Base-by-base conservation (phyloP, 129 eudicot species). In the Centaurea solstitialis region DNA sequence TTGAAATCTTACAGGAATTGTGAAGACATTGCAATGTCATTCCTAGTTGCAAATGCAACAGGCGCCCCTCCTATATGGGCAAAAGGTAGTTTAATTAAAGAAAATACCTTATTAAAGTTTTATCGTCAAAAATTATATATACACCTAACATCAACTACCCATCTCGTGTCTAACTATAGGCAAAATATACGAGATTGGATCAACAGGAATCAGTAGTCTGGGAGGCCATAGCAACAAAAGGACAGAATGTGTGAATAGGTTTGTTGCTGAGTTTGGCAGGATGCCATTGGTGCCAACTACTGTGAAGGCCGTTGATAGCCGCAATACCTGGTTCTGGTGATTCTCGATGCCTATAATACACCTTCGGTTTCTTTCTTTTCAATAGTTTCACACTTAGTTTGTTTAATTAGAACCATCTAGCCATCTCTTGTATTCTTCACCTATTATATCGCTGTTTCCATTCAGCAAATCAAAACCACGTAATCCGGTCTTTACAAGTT, bases 301-400 rank as follows among this genome's bases (percentile, higher is more conserved):
- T 10, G 89, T 87, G 77, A 94, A 94, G 84, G 98, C 91, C n/a
- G 89, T 94, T 26, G 98, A 94, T 74, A 87, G 98, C 83, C 98
- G 93, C 2, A 82, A 43, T 57, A 79, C 87, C 37, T 92, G 98
- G 98, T 90, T 92, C 84, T 94, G 97, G 98, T 94, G 92, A 94
- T 35, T 23, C 70, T 72, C 9, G 24, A 70, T 22, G 23, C 57
- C 26, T 71, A 30, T 77, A 38, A 15, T 50, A 50, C 62, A 50
- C 62, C 62, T 50, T 45, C 5, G 5, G 35, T 43, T 18, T 37
- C 5, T 23, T 24, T 47, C 7, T 39, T 33, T 65, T 72, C 43
- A 22, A 39, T 41, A 47, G 26, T 11, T 47, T 78, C 39, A 65
- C 77, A 53, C 78, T 80, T 33, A 38, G 75, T 21, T 59, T 53